Base-by-base conservation (phyloP, 2,329 filamentous ascomycete species). In the Penicillium sp. region DNA sequence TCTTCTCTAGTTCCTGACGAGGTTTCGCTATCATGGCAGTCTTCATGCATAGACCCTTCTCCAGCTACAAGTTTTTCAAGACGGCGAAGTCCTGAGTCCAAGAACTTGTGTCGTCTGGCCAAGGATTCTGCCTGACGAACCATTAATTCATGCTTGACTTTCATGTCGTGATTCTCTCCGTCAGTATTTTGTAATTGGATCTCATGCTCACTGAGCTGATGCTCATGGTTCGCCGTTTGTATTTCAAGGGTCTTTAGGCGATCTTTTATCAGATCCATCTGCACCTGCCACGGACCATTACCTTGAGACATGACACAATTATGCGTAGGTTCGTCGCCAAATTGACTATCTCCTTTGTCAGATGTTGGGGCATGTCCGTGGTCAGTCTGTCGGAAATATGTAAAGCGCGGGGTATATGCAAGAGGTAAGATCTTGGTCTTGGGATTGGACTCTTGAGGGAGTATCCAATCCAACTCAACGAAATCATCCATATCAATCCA, bases 401-500 rank as follows among this genome's bases (percentile, higher is more conserved):
- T 97, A 66, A 99, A 89, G 1, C 94, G 85, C n/a, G 94, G 95
- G 20, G 93, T 90, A 66, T 87, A 97, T 0, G 90, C 92, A 8
- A 99, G 81, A 0, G 95, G 95, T 54, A 99, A 75, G 47, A 99
- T 99, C 71, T 94, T 92, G 0, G 93, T 97, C 63, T 95, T 88
- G 0, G 93, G 92, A 63, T 96, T 95, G 30, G 88, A 85, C 67
- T 96, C 90, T 14, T 90, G 88, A 0, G 93, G 93, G 23, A 97
- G 75, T 54, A 96, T 92, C 93, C 93, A 97, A 69, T 97, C 95
- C 21, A 99, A 78, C 71, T 99, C 94, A 28, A 99, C 92, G 73
- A 99, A 99, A 70, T 99, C 94, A 68, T 99, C 94, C 91, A 99
- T 97, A 67, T 99, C 94, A 61, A 99, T 92, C 94, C 94, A 99